Base-by-base conservation (phyloP, 2,329 filamentous ascomycete species). In the Aspergillus sojae region DNA sequence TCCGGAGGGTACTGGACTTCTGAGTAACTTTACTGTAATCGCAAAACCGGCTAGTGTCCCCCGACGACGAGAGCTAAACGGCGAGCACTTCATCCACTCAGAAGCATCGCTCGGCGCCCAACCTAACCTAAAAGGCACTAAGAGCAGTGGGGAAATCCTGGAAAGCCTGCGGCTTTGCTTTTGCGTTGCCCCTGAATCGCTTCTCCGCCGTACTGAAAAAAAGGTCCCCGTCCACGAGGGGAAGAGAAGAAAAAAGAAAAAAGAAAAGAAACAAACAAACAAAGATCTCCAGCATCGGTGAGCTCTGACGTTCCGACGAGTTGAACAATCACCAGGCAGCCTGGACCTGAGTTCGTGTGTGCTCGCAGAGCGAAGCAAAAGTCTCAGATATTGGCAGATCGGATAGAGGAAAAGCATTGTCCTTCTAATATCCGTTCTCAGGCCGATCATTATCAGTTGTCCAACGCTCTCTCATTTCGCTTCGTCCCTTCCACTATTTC, bases 401-500 rank as follows among this genome's bases (percentile, higher is more conserved):
- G 39, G 12, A 53, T 45, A 34, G 39, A 26, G 46, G 39, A 45
- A 36, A 43, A 41, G 41, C 23, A 56, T 21, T 23, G n/a, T 16
- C 41, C 61, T 54, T 56, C 28, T 58, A 52, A 39, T 55, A 53
- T 61, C n/a, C 41, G 43, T 63, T 64, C 62, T 62, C 64, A 64
- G 66, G 67, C 58, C 65, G 68, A 71, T 70, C 68, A 66, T 71
- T 65, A 68, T 70, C 64, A 64, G 61, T 62, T 61, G 61, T 55
- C n/a, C 10, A 58, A 54, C 61, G 36, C 48, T 46, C 14, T 56
- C 48, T 68, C 60, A 57, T 62, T 60, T 63, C 62, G 60, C 63
- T 62, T 60, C 54, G 65, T 64, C 52, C 62, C 53, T 65, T 62
- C 61, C 50, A 62, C 58, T 55, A 45, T 52, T 59, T 53, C 55